These are phyloP conservation scores for Fusarium sulawesiense DNA, from an alignment of 2,329 filamentous ascomycete species.

Conservation along the genomic window DNA sequence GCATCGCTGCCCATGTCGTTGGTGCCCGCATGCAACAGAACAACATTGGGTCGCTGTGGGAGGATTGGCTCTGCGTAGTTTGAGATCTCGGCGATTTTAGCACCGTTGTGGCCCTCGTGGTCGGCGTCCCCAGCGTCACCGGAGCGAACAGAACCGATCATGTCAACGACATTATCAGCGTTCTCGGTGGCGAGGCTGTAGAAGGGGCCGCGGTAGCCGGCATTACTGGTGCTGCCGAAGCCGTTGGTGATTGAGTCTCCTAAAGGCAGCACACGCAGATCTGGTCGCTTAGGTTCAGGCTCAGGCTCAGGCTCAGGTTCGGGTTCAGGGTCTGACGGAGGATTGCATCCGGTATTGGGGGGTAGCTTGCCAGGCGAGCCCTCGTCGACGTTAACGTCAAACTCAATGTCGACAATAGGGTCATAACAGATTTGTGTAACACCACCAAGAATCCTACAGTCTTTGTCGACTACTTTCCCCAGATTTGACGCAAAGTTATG, in stretches of 20 bases:
- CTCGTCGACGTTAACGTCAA: too few species aligned
- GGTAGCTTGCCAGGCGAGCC: too few species aligned
- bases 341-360: too few species aligned
- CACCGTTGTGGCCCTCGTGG: not conserved
- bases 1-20: not conserved
- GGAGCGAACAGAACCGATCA: not conserved
- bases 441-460: too few species aligned
- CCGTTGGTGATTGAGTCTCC: not conserved
- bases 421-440: too few species aligned
- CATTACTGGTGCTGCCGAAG: not conserved
- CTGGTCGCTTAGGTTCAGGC: too few species aligned
- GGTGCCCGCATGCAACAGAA: not conserved
- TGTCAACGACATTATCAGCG: not conserved
- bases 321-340: too few species aligned
- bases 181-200: not conserved
- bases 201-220: not conserved
- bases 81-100: not conserved
- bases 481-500: too few species aligned
- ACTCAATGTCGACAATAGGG: too few species aligned
- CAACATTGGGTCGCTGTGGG: not conserved
- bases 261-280: not conserved
- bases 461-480: too few species aligned
- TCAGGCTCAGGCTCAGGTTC: too few species aligned
- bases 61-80: not conserved
- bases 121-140: not conserved